A percentile compares a stretch with the other conserved stretches of the same genome.
Conservation (phyloP, 331 rosid species). For the Quercus tomentella region DNA sequence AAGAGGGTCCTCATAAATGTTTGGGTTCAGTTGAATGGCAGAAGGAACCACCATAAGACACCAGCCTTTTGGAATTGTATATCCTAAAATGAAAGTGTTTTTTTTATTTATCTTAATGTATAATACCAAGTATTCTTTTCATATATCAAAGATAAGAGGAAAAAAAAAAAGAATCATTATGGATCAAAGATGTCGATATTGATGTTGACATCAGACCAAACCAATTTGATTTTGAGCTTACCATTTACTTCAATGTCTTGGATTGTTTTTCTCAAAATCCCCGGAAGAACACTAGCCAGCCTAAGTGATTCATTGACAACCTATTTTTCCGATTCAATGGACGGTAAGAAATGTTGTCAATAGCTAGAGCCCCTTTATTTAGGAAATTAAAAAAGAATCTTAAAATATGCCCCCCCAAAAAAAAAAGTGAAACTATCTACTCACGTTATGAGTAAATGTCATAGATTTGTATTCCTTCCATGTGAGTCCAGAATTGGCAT, state of each 20-base stretch:
- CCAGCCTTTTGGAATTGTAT: slow-evolving; percentile 1
- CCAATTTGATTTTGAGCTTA: not conserved
- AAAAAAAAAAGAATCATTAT: too few species aligned
- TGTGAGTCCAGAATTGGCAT: too few species aligned
- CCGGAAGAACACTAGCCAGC: not conserved
- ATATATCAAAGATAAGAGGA: too few species aligned
- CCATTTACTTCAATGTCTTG: slow-evolving; percentile 3
- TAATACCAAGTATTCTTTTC: not conserved
- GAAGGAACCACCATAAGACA: not conserved
- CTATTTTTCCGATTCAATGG: not conserved
- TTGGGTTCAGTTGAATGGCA: not conserved
- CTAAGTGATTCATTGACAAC: not conserved
- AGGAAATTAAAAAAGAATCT: not conserved
- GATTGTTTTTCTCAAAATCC: not conserved
- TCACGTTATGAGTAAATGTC: not conserved
- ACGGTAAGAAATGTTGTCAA: not conserved
- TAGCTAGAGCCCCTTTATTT: not conserved
- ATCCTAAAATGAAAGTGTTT: not conserved
- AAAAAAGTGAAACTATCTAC: not conserved
- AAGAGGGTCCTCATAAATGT: not conserved
- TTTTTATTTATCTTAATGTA: not conserved
- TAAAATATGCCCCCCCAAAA: not conserved
- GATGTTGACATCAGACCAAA: too few species aligned
- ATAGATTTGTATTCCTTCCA: not conserved
- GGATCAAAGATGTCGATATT: too few species aligned